Conservation (phyloP, 2,329 filamentous ascomycete genomes). For the Paraphaeosphaeria minitans region DNA sequence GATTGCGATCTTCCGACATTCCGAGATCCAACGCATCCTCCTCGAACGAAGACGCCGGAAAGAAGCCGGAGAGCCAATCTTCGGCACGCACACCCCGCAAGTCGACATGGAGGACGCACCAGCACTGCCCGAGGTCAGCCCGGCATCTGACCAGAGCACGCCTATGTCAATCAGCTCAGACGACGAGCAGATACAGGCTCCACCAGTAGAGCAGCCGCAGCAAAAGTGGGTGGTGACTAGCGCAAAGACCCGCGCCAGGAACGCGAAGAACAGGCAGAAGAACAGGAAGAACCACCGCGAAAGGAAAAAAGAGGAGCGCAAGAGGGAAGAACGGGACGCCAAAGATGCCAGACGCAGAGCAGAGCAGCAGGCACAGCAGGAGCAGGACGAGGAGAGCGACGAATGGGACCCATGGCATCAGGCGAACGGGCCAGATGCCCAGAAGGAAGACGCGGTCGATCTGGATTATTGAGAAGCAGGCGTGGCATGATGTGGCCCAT, state of each 20-base stretch:
- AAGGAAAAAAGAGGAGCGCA: conserved; percentile 29
- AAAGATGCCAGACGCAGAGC: conserved; percentile 24
- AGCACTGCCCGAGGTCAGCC: not conserved
- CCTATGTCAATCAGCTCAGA: conserved; percentile 15
- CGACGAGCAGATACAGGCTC: conserved; percentile 17
- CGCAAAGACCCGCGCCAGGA: conserved; percentile 30
- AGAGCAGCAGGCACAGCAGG: conserved; percentile 13
- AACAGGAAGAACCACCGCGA: conserved; percentile 31
- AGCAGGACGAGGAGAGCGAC: conserved; percentile 42
- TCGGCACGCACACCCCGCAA: not conserved
- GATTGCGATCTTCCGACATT: conserved; percentile 87
- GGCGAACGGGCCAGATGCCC: conserved; percentile 52
- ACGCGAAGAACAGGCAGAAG: conserved; percentile 21
- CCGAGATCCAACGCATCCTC: conserved; percentile 76
- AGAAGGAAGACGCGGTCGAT: conserved; percentile 46
- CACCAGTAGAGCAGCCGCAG: conserved; percentile 24
- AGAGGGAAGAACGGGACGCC: conserved; percentile 25
- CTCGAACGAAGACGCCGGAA: conserved; percentile 33
- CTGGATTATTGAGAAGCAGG: conserved; percentile 53
- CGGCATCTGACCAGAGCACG: conserved; percentile 10
- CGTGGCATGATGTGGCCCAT: not conserved
- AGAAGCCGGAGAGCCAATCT: conserved; percentile 26
- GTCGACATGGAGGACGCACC: not conserved
- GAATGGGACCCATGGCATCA: conserved; percentile 53
- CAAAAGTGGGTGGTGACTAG: conserved; percentile 38